Conservation (phyloP, 208 protist genomes). For the Angomonas ambiguus region DNA sequence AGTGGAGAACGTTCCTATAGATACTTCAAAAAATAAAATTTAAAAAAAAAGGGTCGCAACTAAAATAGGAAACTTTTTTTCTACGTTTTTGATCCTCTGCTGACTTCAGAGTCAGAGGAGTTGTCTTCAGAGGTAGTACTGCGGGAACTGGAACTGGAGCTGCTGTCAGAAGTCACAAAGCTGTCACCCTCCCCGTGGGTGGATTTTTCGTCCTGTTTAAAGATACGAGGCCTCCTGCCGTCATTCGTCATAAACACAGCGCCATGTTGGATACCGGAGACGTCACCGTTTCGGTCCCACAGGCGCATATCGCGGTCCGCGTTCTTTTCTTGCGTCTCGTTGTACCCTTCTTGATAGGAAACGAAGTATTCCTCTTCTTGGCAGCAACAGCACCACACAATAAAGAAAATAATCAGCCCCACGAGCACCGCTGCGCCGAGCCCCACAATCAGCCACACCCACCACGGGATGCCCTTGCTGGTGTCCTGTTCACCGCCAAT, state of each 20-base stretch:
- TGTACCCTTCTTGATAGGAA: neutral
- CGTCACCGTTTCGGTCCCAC: neutral
- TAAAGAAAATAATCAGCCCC: neutral
- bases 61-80: no score
- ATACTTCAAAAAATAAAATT: no score
- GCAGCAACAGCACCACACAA: neutral
- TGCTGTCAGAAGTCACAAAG: neutral
- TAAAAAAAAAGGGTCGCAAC: no score
- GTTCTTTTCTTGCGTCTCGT: neutral
- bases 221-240: neutral
- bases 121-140: no score
- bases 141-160: neutral
- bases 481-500: neutral
- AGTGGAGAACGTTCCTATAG: no score
- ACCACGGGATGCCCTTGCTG: slow-evolving; percentile 6
- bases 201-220: neutral
- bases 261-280: neutral
- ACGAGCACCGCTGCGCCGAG: neutral
- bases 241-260: neutral
- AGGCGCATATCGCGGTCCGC: neutral
- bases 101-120: no score
- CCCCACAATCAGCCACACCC: slow-evolving; percentile 2
- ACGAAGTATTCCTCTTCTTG: neutral
- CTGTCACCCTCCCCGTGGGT: neutral
- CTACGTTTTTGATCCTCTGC: no score